Conservation (phyloP, 75 land plant genomes). For the Cupressus sempervirens region DNA sequence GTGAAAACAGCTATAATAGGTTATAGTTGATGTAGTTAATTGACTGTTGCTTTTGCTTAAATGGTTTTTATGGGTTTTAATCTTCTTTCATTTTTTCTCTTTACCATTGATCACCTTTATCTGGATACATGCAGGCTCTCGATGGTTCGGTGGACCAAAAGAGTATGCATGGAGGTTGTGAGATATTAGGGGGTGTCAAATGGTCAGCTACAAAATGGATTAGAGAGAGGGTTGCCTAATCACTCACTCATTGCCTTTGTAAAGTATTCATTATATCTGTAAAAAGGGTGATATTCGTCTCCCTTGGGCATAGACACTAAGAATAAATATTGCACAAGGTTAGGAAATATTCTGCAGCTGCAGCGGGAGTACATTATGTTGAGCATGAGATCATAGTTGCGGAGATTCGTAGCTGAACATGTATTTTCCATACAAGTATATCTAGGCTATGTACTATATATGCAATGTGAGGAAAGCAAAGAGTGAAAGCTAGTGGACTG, state of each 20-base stretch:
- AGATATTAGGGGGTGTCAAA: constrained; percentile 75
- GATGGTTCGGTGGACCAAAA: constrained; percentile 81
- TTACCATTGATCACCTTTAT: background rate
- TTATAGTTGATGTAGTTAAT: background rate
- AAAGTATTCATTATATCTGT: background rate
- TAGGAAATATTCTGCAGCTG: background rate
- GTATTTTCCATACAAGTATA: background rate
- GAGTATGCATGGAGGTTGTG: constrained; percentile 90
- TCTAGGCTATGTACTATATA: background rate
- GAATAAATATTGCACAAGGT: background rate
- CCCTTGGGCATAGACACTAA: background rate
- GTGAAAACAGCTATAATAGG: background rate
- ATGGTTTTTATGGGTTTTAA: background rate
- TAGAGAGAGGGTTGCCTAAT: constrained; percentile 56
- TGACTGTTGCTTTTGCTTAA: background rate
- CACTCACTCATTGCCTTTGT: constrained; percentile 6
- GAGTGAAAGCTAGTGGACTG: background rate
- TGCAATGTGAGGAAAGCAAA: background rate
- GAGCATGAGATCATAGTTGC: background rate
- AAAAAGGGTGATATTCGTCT: background rate
- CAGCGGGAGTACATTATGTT: background rate
- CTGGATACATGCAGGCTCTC: constrained; percentile 49
- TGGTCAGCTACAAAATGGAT: constrained; percentile 99
- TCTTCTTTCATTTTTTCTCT: background rate
- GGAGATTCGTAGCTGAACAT: background rate